A percentile compares a stretch with the other conserved stretches of the same genome.
These are phyloP conservation scores for Macrophomina tecta DNA, from an alignment of 2,329 filamentous ascomycete genomes.

Conservation along the genomic window DNA sequence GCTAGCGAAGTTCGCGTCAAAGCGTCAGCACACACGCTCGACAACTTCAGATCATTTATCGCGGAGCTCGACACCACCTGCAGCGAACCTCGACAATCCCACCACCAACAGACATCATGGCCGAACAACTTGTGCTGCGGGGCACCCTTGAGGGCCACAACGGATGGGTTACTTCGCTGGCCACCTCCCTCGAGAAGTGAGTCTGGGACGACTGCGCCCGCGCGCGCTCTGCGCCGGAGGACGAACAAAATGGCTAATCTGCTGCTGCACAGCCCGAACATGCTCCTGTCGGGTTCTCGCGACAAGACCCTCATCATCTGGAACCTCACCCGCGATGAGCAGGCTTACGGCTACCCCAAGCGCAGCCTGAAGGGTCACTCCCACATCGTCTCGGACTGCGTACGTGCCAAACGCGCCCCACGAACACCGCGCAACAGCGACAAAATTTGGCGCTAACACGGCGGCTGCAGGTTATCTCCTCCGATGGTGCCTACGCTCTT, in stretches of 20 bases:
- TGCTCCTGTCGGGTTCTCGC: conserved; percentile 96
- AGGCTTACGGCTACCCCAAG: conserved; percentile 98
- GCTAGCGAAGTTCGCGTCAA: conserved; percentile 22
- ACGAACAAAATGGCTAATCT: conserved; percentile 38
- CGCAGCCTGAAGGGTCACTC: conserved; percentile 98
- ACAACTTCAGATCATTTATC: conserved; percentile 29
- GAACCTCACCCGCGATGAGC: conserved; percentile 99
- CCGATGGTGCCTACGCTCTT: conserved; percentile 97
- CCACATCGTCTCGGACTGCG: conserved; percentile 99
- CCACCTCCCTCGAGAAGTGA: conserved; percentile 98
- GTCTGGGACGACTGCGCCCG: conserved; percentile 38
- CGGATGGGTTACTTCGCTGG: conserved; percentile 99
- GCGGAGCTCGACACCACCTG: conserved; percentile 29
- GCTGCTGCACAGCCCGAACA: conserved; percentile 77
- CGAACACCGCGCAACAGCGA: conserved; percentile 36
- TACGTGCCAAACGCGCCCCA: conserved; percentile 61
- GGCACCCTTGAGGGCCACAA: conserved; percentile 98
- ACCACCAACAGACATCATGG: conserved; percentile 62
- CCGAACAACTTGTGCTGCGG: conserved; percentile 94
- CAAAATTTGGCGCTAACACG: conserved; percentile 39
- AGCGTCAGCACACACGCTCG: conserved; percentile 25
- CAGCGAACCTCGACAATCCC: conserved; percentile 30
- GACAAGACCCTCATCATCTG: conserved; percentile 99
- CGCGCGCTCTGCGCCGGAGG: conserved; percentile 27
- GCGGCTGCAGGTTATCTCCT: conserved; percentile 86